These are phyloP conservation scores for Pisolithus thermaeus DNA, from an alignment of 1,284 basidiomycete species.

Conservation along the genomic window DNA sequence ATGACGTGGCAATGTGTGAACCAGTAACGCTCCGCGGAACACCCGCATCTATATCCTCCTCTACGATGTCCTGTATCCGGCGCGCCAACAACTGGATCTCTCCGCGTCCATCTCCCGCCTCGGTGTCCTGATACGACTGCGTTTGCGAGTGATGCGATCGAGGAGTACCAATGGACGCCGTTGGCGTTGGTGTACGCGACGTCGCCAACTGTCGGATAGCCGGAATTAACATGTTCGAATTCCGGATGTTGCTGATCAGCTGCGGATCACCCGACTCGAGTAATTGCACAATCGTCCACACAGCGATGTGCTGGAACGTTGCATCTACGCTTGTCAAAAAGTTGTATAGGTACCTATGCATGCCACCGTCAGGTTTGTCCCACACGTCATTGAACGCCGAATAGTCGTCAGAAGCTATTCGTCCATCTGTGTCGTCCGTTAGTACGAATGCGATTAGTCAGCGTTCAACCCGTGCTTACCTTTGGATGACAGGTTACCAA, in stretches of 20 bases:
- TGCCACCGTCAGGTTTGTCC: slow-evolving; percentile 95
- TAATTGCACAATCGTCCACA: slow-evolving; percentile 97
- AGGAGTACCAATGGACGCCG: slow-evolving; percentile 69
- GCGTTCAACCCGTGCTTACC: slow-evolving; percentile 41
- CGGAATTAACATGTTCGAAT: slow-evolving; percentile 73
- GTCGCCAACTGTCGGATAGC: slow-evolving; percentile 79
- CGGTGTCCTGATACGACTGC: slow-evolving; percentile 75
- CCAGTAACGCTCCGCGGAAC: slow-evolving; percentile 55
- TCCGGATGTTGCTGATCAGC: slow-evolving; percentile 84
- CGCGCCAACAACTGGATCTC: slow-evolving; percentile 84
- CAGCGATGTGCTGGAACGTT: slow-evolving; percentile 99
- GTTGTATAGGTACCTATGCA: slow-evolving; percentile 92
- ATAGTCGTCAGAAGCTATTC: slow-evolving; percentile 87
- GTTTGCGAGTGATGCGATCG: slow-evolving; percentile 64
- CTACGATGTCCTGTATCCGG: slow-evolving; percentile 82
- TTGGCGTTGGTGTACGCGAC: slow-evolving; percentile 66
- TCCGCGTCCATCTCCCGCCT: slow-evolving; percentile 74
- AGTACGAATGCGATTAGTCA: background rate
- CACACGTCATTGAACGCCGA: slow-evolving; percentile 97
- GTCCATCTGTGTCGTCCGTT: slow-evolving; percentile 48
- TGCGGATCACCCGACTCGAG: slow-evolving; percentile 95
- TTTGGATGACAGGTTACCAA: slow-evolving; percentile 96
- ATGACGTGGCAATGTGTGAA: slow-evolving; percentile 62
- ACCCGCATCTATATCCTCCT: slow-evolving; percentile 57
- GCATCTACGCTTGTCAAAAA: slow-evolving; percentile 94